Evolutionary conservation across 2,329 filamentous ascomycete species (phyloP), one percentile per base, ranked within the genome.

Genomic region (Apiospora aurea): DNA sequence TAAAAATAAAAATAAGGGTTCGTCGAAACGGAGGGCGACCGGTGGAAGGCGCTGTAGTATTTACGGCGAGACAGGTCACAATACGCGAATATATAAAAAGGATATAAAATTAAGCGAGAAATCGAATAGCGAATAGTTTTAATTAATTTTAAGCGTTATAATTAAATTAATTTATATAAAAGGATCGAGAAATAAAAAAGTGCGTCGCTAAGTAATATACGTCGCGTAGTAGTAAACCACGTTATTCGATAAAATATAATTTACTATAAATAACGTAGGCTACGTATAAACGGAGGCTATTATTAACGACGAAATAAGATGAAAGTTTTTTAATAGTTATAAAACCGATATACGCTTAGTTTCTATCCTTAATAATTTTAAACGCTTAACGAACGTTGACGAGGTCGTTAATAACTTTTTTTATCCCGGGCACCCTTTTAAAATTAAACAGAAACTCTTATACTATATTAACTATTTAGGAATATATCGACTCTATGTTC

Each of bases 391-490:
- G 14, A 70, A 70, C 51, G 51, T 34, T n/a, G 24, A 70, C 13
- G n/a, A 18, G n/a, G 47, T 66, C 41, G 16, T 67, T 4, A 21
- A 57, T 16, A 46, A 38, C 3, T 67, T 66, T 49, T 24, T 44
- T 43, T 41, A 67, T 67, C 3, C 11, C 4, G 13, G 6, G n/a
- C 24, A 67, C 16, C 0, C 2, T 6, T 57, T 57, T 8, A 34
- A 57, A 24, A 43, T 41, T 43, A 24, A 66, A 24, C 4, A 18
- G 2, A 66, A 66, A 16, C 4, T 57, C 24, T 66, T 71, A 71
- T 44, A 66, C 38, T 66, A 46, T 71, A 44, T 57, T 18, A 18
- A 57, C 34, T 57, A 57, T 57, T 44, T 49, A 61, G 29, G n/a
- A 4, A 44, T 26, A 26, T 70, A 61, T 24, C 8, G 13, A 41